A percentile compares a stretch with the other conserved stretches of the same genome.
Conservation (phyloP, 2,329 filamentous ascomycete genomes). For the Incumbomyces lentus region DNA sequence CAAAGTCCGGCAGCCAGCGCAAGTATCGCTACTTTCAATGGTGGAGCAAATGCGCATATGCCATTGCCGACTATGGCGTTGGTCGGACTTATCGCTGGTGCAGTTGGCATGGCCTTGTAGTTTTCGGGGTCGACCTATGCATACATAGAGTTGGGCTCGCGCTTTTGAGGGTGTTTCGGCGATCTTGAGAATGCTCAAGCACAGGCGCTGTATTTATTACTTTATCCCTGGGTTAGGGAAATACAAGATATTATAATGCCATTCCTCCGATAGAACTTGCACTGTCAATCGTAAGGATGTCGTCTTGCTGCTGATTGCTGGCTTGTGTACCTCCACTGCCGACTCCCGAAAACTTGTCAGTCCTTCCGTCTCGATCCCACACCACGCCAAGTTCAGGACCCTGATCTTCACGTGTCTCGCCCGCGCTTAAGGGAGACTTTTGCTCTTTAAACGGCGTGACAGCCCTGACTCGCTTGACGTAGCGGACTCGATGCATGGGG, state of each 20-base stretch:
- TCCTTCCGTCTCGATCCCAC: slow-evolving; percentile 41
- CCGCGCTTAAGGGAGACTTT: background rate
- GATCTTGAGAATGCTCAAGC: no score
- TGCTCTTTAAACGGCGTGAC: slow-evolving; percentile 24
- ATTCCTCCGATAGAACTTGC: slow-evolving; percentile 2
- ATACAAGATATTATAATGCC: background rate
- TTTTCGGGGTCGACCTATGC: no score
- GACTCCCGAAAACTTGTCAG: slow-evolving; percentile 39
- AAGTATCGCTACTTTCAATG: slow-evolving; percentile 16
- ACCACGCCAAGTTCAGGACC: slow-evolving; percentile 24
- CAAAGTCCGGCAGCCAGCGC: slow-evolving; percentile 5
- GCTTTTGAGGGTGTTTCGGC: no score
- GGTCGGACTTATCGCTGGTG: slow-evolving; percentile 12
- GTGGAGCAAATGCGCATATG: slow-evolving; percentile 9
- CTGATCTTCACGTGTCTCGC: background rate
- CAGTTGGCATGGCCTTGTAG: slow-evolving; percentile 4
- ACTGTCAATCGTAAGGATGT: slow-evolving; percentile 1
- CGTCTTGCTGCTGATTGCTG: background rate
- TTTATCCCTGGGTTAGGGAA: background rate
- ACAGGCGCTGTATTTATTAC: no score
- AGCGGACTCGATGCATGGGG: slow-evolving; percentile 43
- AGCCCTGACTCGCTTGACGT: slow-evolving; percentile 31
- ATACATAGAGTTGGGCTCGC: no score
- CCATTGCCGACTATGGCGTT: slow-evolving; percentile 8
- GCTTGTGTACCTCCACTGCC: slow-evolving; percentile 18